Conservation (phyloP, 805 yeast species). For the Metschnikowia sp. region DNA sequence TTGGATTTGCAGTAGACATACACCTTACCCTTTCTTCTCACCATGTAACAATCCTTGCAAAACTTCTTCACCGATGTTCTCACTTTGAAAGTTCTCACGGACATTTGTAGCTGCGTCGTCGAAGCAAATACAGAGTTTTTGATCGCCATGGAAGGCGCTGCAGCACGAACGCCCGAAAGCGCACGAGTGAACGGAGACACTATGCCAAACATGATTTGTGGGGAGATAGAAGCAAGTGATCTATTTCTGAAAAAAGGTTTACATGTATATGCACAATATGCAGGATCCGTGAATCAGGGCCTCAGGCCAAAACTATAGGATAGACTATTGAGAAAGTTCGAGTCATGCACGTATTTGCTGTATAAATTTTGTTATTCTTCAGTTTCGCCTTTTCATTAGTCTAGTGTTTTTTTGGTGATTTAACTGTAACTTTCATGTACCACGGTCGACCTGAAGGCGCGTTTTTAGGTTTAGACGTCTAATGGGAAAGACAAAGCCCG, state of each 20-base stretch:
- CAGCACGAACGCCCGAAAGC: constrained; percentile 12
- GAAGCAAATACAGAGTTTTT: constrained; percentile 10
- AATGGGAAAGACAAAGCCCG: too few species aligned
- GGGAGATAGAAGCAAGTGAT: not conserved
- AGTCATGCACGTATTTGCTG: too few species aligned
- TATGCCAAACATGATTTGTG: constrained; percentile 14
- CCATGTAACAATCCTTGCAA: constrained; percentile 85
- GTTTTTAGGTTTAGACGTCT: too few species aligned
- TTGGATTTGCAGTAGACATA: constrained; percentile 91
- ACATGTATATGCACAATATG: not conserved
- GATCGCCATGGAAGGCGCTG: constrained; percentile 11
- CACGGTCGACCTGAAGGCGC: too few species aligned
- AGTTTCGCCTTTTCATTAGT: too few species aligned
- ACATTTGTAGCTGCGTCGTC: constrained; percentile 11
- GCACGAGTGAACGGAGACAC: constrained; percentile 16
- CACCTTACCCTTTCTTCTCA: constrained; percentile 91
- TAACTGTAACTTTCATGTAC: too few species aligned
- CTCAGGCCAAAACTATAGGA: too few species aligned
- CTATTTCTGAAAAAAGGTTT: not conserved
- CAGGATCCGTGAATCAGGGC: not conserved
- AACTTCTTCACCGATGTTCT: constrained; percentile 90
- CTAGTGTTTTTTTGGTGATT: too few species aligned
- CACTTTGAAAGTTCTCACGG: constrained; percentile 74
- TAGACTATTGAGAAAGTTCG: too few species aligned
- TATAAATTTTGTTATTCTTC: too few species aligned